phyloP scores from a whole-genome alignment of 1,284 basidiomycete species.

The Malassezia furfur region DNA sequence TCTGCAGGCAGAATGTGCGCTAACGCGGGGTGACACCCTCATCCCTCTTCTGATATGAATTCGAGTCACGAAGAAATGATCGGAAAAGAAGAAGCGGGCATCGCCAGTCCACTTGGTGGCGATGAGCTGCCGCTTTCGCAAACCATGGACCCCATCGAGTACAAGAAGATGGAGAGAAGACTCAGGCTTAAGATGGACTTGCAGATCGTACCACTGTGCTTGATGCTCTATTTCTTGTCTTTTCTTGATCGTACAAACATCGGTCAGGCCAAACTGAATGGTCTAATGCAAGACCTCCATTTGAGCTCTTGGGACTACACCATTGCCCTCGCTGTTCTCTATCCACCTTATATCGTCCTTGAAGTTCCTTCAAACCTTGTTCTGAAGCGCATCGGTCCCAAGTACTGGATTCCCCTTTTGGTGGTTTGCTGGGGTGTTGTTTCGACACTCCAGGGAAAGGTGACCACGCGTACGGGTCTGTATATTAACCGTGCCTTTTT shows the following conservation, averaged over 20 bases:
- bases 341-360: slow-evolving; percentile 42
- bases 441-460: slow-evolving; percentile 32
- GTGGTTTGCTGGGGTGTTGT: slow-evolving; percentile 31
- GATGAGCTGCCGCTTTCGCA: not conserved
- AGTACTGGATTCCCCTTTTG: slow-evolving; percentile 32
- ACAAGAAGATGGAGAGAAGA: slow-evolving; percentile 21
- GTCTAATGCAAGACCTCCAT: slow-evolving; percentile 22
- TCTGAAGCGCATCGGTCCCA: slow-evolving; percentile 31
- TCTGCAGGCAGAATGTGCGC: too few species aligned
- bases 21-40: too few species aligned
- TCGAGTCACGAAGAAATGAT: too few species aligned
- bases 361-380: slow-evolving; percentile 38
- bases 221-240: slow-evolving; percentile 27
- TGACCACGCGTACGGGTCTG: slow-evolving; percentile 28
- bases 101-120: not conserved
- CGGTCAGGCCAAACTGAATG: slow-evolving; percentile 29
- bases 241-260: slow-evolving; percentile 37
- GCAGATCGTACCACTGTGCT: slow-evolving; percentile 31
- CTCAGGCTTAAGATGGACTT: slow-evolving; percentile 30
- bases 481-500: slow-evolving; percentile 39
- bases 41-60: too few species aligned
- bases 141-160: not conserved
- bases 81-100: not conserved
- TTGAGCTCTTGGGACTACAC: slow-evolving; percentile 3
- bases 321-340: slow-evolving; percentile 28